phyloP scores from a whole-genome alignment of 164 flowering plant species.

The Akebia trifoliata region DNA sequence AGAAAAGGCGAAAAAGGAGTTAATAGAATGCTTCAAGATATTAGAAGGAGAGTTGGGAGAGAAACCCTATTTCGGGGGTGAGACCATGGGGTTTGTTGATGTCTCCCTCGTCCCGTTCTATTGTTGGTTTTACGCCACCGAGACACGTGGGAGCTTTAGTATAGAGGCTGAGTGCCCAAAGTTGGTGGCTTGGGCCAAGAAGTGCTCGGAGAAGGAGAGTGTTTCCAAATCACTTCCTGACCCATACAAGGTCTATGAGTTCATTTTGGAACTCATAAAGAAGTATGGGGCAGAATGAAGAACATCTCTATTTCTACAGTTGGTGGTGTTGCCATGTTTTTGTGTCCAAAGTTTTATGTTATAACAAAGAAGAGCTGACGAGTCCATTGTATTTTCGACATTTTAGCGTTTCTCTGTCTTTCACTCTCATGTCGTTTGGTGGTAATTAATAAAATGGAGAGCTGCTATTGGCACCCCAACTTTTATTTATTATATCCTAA shows the following conservation, averaged over 20 bases:
- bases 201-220: constrained; percentile 15
- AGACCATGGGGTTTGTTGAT: constrained; percentile 14
- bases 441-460: no score
- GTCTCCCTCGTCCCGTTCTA: constrained; percentile 9
- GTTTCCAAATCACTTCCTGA: constrained; percentile 11
- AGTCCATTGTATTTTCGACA: no score
- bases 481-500: no score
- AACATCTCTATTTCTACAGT: no score
- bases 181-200: constrained; percentile 12
- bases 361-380: no score
- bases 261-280: constrained; percentile 2
- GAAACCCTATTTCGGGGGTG: constrained; percentile 13
- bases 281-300: constrained; percentile 3
- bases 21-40: constrained; percentile 10
- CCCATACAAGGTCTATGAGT: constrained; percentile 3
- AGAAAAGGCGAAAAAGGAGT: constrained; percentile 9
- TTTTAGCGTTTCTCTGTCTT: no score
- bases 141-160: constrained; percentile 8
- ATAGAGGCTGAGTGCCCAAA: constrained; percentile 11
- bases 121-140: constrained; percentile 8
- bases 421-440: no score
- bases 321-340: not conserved
- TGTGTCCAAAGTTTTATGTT: no score
- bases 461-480: no score
- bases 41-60: constrained; percentile 18